A percentile compares a stretch with the other conserved stretches of the same genome.
These are phyloP conservation scores for Barnettozyma sp. DNA, from an alignment of 805 yeast species.

Conservation along the genomic window DNA sequence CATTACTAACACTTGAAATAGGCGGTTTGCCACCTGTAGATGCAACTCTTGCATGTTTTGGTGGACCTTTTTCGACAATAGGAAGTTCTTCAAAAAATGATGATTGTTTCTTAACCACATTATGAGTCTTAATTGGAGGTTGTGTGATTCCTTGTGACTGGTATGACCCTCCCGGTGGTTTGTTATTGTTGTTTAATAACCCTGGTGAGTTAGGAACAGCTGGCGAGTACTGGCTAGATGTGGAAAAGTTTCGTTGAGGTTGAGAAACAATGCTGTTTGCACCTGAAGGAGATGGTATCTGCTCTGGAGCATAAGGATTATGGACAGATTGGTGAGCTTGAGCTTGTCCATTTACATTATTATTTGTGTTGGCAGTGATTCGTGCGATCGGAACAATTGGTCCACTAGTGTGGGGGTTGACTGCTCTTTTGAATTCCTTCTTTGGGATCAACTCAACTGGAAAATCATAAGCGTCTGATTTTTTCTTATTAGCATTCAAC, in stretches of 20 bases:
- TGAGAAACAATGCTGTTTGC: not conserved
- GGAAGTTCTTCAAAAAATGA: slow-evolving; percentile 59
- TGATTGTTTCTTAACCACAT: slow-evolving; percentile 27
- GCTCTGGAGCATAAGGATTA: slow-evolving; percentile 4
- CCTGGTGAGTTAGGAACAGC: not conserved
- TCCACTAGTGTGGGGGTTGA: too few species aligned
- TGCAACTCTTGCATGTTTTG: slow-evolving; percentile 12
- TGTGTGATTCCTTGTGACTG: slow-evolving; percentile 1
- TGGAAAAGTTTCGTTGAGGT: not conserved
- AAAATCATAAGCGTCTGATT: slow-evolving; percentile 74
- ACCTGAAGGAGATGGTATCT: not conserved
- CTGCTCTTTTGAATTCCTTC: slow-evolving; percentile 15
- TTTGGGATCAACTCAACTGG: slow-evolving; percentile 49
- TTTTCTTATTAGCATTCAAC: slow-evolving; percentile 44
- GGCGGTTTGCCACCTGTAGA: slow-evolving; percentile 3
- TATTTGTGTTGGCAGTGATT: too few species aligned
- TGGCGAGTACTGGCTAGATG: not conserved
- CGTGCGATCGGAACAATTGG: too few species aligned
- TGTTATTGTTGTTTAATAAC: too few species aligned
- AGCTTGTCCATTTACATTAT: too few species aligned
- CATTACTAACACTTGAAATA: slow-evolving; percentile 6
- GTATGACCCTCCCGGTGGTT: not conserved
- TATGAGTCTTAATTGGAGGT: slow-evolving; percentile 7
- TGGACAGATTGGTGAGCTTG: not conserved
- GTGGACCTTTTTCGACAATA: slow-evolving; percentile 22